A percentile compares a stretch with the other conserved stretches of the same genome.
These are phyloP conservation scores for Colletotrichum plurivorum DNA, from an alignment of 2,329 filamentous ascomycete genomes.

Conservation along the genomic window DNA sequence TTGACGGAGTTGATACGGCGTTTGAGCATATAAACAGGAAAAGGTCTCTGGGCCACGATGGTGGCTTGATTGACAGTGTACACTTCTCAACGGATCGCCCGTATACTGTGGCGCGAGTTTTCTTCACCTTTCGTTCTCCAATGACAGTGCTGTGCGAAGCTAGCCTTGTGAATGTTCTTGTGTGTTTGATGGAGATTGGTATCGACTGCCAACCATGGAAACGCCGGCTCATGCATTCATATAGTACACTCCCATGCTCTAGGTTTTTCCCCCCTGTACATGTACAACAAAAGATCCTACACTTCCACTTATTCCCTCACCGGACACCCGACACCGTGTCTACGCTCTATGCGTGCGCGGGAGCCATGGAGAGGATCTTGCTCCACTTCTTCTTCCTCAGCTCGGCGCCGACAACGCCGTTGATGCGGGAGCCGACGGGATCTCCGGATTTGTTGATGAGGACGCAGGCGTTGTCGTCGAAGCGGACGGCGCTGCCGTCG, in stretches of 20 bases:
- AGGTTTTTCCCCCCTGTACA: slow-evolving; percentile 14
- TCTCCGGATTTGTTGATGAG: slow-evolving; percentile 97
- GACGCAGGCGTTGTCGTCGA: slow-evolving; percentile 98
- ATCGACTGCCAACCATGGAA: slow-evolving; percentile 36
- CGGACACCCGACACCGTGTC: background rate
- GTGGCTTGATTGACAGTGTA: background rate
- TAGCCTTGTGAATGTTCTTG: slow-evolving; percentile 9
- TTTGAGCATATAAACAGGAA: slow-evolving; percentile 14
- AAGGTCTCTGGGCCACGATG: slow-evolving; percentile 20
- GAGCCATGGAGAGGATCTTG: slow-evolving; percentile 96
- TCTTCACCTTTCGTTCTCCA: no score
- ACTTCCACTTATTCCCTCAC: background rate
- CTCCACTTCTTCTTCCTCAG: slow-evolving; percentile 95
- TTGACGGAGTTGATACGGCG: slow-evolving; percentile 31
- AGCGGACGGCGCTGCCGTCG: slow-evolving; percentile 91
- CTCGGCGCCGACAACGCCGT: slow-evolving; percentile 91
- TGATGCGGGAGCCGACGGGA: slow-evolving; percentile 92
- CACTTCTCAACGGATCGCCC: background rate
- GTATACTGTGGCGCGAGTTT: no score
- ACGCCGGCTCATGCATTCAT: slow-evolving; percentile 40
- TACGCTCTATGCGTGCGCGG: slow-evolving; percentile 68
- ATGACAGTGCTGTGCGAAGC: no score
- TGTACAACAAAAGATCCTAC: slow-evolving; percentile 31
- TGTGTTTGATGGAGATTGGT: slow-evolving; percentile 38
- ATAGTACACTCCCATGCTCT: slow-evolving; percentile 28